Base-by-base conservation (phyloP, 345 rosid genomes). In the Excoecaria cochinchinensis region DNA sequence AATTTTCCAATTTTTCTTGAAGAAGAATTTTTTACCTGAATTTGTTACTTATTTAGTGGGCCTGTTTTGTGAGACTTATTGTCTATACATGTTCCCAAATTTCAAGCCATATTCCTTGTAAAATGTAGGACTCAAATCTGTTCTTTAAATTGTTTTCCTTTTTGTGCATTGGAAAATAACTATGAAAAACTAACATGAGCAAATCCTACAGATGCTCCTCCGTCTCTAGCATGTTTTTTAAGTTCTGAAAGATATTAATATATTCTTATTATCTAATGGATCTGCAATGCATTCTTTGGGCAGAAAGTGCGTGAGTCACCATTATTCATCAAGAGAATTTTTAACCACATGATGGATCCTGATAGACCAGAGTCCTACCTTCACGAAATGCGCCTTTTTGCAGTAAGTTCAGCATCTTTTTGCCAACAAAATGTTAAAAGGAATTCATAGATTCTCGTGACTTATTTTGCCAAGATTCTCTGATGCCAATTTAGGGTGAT, bases 291-390 rank as follows among this genome's bases (percentile, higher is more conserved):
- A 40, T 21, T 19, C 50, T 72, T 72, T 74, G 76, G 31, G 73
- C 91, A 92, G 98, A 94, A 85, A 84, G 75, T 86, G 73, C 80
- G 83, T 0, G 87, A 86, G 80, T 63, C 88, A 17, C 97, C 98
- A 22, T 83, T 87, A 17, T 82, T 89, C 48, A 75, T 92, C 74
- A 94, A 88, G 89, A 90, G 92, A 74, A 79, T 85, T 55, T 84
- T 94, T 61, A 81, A 69, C 62, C 85, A 79, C 47, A 77, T 94
- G 81, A 88, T 94, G 94, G 96, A 94, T 87, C 92, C 98, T 21
- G 96, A 92, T 84, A 68, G 81, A 11, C 84, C 83, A 67, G 79
- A 77, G 52, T 77, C 86, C 10, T 82, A 84, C 77, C 80, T 91
- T 78, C 78, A 79, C 24, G 93, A 89, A 82, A 87, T 89, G 73